A percentile compares a stretch with the other conserved stretches of the same genome.
Conservation (phyloP, 2,329 filamentous ascomycete genomes). For the Fusarium globosum region DNA sequence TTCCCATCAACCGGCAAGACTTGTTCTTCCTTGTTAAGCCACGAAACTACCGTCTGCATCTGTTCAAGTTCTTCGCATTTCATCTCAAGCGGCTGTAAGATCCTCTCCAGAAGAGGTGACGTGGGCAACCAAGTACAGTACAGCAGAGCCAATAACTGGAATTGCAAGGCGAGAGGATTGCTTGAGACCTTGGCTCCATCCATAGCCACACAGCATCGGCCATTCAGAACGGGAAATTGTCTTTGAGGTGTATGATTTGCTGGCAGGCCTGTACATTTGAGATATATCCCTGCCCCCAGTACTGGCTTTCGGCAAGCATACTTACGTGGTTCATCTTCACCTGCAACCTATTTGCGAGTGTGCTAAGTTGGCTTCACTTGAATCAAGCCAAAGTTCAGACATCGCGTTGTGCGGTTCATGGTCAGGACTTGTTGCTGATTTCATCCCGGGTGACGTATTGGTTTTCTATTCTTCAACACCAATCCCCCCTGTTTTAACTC, state of each 20-base stretch:
- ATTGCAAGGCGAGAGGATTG: slow-evolving; percentile 38
- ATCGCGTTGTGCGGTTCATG: slow-evolving; percentile 26
- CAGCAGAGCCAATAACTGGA: slow-evolving; percentile 38
- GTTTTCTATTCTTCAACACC: slow-evolving; percentile 25
- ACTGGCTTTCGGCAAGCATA: slow-evolving; percentile 29
- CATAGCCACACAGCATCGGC: slow-evolving; percentile 37
- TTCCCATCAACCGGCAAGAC: slow-evolving; percentile 18
- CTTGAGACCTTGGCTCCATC: slow-evolving; percentile 36
- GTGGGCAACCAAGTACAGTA: slow-evolving; percentile 27
- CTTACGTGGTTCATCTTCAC: slow-evolving; percentile 33
- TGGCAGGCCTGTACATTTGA: slow-evolving; percentile 32
- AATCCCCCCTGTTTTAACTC: slow-evolving; percentile 15
- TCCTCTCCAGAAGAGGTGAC: slow-evolving; percentile 22
- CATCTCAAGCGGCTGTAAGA: slow-evolving; percentile 22
- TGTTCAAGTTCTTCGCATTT: slow-evolving; percentile 17
- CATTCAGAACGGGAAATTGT: slow-evolving; percentile 40
- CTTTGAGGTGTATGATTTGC: slow-evolving; percentile 42
- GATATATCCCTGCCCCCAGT: slow-evolving; percentile 38
- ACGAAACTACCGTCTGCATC: slow-evolving; percentile 16
- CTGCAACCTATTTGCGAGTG: slow-evolving; percentile 31
- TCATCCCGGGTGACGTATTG: slow-evolving; percentile 23
- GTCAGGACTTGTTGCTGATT: slow-evolving; percentile 31
- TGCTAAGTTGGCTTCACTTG: slow-evolving; percentile 25
- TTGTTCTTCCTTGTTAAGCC: slow-evolving; percentile 20
- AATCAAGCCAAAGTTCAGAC: slow-evolving; percentile 14